These are phyloP conservation scores for Pythium phragmitis DNA, from an alignment of 352 stramenopile species.

Conservation along the genomic window DNA sequence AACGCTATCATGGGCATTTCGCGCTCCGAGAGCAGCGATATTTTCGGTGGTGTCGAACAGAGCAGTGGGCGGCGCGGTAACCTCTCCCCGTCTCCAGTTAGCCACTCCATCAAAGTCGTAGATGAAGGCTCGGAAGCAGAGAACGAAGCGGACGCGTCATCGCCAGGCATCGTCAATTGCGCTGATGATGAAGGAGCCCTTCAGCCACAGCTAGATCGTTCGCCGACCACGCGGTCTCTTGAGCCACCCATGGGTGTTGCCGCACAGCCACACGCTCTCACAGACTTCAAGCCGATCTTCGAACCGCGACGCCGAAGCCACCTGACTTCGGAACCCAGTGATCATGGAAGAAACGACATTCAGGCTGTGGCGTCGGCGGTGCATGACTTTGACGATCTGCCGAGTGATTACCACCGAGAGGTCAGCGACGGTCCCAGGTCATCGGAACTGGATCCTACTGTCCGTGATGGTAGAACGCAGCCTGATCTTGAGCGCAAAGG, in stretches of 20 bases:
- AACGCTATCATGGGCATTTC: slow-evolving; percentile 69
- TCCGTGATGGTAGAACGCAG: background rate
- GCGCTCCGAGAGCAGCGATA: slow-evolving; percentile 35
- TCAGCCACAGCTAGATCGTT: background rate
- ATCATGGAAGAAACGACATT: background rate
- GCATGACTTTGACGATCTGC: background rate
- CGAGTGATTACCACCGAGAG: background rate
- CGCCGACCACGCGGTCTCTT: background rate
- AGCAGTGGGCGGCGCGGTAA: slow-evolving; percentile 1
- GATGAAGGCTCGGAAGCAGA: slow-evolving; percentile 4
- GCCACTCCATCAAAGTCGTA: slow-evolving; percentile 14
- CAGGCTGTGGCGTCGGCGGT: background rate
- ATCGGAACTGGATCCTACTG: background rate
- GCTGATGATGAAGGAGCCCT: background rate
- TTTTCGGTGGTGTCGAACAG: slow-evolving; percentile 30
- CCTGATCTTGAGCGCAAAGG: background rate
- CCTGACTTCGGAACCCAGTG: background rate
- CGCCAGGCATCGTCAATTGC: background rate
- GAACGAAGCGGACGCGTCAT: background rate
- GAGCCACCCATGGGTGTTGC: background rate
- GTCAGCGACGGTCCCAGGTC: background rate
- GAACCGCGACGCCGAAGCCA: background rate
- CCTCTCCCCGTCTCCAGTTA: background rate
- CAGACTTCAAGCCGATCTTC: background rate
- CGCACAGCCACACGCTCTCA: background rate